A percentile compares a stretch with the other conserved stretches of the same genome.
phyloP scores from a whole-genome alignment of 2,329 filamentous ascomycete genomes.

The Corynespora cassiicola region DNA sequence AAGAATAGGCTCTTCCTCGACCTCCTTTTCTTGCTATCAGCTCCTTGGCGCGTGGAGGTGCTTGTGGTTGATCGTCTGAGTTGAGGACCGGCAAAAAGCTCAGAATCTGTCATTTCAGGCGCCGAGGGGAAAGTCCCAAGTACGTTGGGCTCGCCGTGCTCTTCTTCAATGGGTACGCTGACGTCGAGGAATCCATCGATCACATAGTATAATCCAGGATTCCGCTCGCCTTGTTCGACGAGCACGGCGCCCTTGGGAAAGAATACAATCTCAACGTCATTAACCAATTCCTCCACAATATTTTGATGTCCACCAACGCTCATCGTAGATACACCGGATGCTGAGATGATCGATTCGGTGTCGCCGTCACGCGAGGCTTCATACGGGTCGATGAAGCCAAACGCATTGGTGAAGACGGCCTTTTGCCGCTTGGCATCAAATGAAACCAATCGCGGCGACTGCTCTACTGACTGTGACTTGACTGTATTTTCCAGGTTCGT shows the following conservation, averaged over 20 bases:
- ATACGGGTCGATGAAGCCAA: conserved; percentile 88
- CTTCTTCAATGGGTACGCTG: conserved; percentile 77
- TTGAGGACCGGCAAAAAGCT: conserved; percentile 38
- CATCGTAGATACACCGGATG: conserved; percentile 49
- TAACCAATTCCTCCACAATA: conserved; percentile 79
- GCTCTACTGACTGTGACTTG: conserved; percentile 76
- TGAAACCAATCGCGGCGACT: conserved; percentile 82
- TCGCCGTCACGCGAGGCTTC: conserved; percentile 82
- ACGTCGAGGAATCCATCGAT: conserved; percentile 97
- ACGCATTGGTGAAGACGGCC: conserved; percentile 82
- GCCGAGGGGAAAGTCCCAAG: conserved; percentile 49
- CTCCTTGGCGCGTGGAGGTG: conserved; percentile 30
- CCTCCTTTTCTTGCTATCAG: conserved; percentile 54
- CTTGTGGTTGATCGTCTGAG: conserved; percentile 31
- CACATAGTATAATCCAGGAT: conserved; percentile 95
- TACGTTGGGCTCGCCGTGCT: conserved; percentile 52
- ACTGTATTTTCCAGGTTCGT: conserved; percentile 71
- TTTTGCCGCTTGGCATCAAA: conserved; percentile 84
- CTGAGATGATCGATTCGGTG: conserved; percentile 77
- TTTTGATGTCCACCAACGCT: conserved; percentile 69
- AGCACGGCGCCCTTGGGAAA: conserved; percentile 94
- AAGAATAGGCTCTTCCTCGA: conserved; percentile 79
- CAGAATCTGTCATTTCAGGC: conserved; percentile 42
- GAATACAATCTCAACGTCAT: conserved; percentile 96
- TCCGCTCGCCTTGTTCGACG: conserved; percentile 96